phyloP scores from a whole-genome alignment of 371 early-diverging fungal species.

The Zychaea mexicana region DNA sequence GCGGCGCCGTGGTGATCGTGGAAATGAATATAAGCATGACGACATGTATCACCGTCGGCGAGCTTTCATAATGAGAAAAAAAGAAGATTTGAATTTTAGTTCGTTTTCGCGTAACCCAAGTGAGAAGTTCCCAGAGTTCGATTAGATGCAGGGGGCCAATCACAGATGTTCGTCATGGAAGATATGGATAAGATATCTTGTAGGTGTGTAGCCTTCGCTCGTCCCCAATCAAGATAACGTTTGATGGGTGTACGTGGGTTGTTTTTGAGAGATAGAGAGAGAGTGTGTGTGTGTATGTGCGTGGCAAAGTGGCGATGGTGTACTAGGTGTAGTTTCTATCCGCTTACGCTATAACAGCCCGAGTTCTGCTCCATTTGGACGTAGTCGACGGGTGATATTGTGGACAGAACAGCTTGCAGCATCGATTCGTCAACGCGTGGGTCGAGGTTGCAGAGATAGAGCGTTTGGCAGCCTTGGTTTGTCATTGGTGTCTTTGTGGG shows the following conservation, averaged over 20 bases:
- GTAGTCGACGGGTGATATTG: constrained; percentile 59
- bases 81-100: background rate
- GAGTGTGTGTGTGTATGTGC: background rate
- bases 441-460: constrained; percentile 85
- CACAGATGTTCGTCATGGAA: background rate
- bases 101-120: background rate
- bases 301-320: background rate
- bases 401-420: constrained; percentile 68
- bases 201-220: background rate
- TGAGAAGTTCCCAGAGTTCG: constrained; percentile 1
- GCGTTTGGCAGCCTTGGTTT: constrained; percentile 58
- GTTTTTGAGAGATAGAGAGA: background rate
- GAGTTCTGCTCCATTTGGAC: constrained; percentile 79
- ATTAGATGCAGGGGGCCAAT: constrained; percentile 11
- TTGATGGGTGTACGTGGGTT: background rate
- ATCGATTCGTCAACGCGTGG: constrained; percentile 69
- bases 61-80: background rate
- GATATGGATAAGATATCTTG: constrained; percentile 7
- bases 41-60: constrained; percentile 22
- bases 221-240: background rate
- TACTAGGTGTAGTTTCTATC: background rate
- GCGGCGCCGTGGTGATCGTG: constrained; percentile 71
- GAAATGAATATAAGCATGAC: constrained; percentile 47
- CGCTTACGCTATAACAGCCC: constrained; percentile 14
- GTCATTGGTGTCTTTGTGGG: background rate